These are phyloP conservation scores for Alternaria sp. DNA, from an alignment of 2,329 filamentous ascomycete species.

Conservation along the genomic window DNA sequence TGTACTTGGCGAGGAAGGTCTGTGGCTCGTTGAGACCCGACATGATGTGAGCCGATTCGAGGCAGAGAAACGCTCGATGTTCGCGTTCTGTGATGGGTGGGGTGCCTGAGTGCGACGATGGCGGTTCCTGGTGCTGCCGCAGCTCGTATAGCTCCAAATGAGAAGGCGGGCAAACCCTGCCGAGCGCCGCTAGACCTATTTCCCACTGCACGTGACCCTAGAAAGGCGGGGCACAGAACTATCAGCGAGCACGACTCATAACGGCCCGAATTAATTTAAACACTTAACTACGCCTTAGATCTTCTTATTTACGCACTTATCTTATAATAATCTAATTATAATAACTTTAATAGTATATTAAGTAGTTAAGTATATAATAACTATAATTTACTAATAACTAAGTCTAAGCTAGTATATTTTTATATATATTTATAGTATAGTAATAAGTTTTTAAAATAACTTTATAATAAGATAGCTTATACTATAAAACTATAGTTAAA, in stretches of 20 bases:
- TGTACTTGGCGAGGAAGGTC: constrained; percentile 3
- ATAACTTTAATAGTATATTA: too few species aligned
- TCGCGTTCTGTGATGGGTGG: neutral
- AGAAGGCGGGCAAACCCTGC: neutral
- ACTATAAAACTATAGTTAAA: too few species aligned
- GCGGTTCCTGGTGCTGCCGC: neutral
- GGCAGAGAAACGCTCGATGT: neutral
- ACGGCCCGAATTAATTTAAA: neutral
- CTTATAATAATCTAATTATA: too few species aligned
- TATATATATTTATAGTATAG: too few species aligned
- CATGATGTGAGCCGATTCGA: neutral
- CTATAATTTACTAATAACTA: too few species aligned
- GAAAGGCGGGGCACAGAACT: neutral
- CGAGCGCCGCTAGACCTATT: neutral
- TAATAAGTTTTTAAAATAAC: too few species aligned
- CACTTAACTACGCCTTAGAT: neutral
- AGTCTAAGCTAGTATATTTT: too few species aligned
- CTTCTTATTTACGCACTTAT: too few species aligned
- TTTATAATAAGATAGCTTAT: too few species aligned
- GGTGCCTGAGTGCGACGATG: neutral
- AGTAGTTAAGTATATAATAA: too few species aligned
- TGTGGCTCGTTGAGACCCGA: neutral
- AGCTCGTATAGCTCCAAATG: neutral
- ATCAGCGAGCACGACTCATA: neutral
- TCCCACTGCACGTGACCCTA: neutral